Evolutionary conservation across 2,329 filamentous ascomycete species (phyloP), one percentile per base, ranked within the genome.

Genomic region (Aureobasidium lini): DNA sequence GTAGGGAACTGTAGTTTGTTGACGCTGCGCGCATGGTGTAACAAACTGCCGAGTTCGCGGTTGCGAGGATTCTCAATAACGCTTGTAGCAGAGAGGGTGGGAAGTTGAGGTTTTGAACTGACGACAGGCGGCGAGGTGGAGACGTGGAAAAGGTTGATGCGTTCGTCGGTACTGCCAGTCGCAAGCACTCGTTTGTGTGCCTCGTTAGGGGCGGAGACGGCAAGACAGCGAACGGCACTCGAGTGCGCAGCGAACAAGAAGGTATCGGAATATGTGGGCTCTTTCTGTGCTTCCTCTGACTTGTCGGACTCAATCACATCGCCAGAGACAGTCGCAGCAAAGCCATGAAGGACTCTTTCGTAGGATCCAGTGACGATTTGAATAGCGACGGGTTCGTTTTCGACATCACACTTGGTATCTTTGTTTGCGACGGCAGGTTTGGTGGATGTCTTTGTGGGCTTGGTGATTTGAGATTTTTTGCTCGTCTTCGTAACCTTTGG

Each of bases 191-290:
- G 82, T 71, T 94, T 96, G 72, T 87, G 86, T 64, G 79, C 83
- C 36, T 72, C 69, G 42, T 66, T 66, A 0, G 88, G 79, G 3
- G 88, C 87, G 8, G 93, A 96, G 62, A 96, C 76, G 28, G 92
- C 90, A 36, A 99, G 81, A 70, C 90, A 95, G 67, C 91, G 88
- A 71, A 99, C 90, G 4, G 94, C 87, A 11, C 92, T 95, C 60
- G 85, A 82, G 75, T 99, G 94, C 13, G 94, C 92, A 70, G 92
- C 90, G 82, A 99, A 96, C 60, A 99, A 83, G 73, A 99, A 99
- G 0, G 89, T 93, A 73, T 97, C 93, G 65, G 89, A 84, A 70
- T 96, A 97, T 54, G 85, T 80, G 58, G 86, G 78, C 16, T 68
- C 66, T 59, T 62, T 66, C 62, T 49, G 32, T 28, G 49, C 34